Base-by-base conservation (phyloP, 768 basidiomycete species). In the Pleurotus djamor region DNA sequence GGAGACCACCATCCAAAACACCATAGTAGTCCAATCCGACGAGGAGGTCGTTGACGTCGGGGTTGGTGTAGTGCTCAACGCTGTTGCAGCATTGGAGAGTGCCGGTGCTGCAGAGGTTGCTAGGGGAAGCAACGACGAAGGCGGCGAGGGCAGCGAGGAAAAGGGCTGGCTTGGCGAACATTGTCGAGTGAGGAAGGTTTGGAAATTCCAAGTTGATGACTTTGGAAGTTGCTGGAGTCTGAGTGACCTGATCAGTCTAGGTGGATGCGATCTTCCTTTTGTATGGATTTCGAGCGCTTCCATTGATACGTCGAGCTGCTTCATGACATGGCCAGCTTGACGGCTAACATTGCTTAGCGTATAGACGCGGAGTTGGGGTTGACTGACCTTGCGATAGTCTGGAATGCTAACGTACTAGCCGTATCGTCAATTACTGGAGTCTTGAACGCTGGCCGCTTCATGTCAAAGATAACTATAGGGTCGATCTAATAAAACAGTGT, bases 41-140 rank as follows among this genome's bases (percentile, higher is more conserved):
- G 12, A 56, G 54, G 38, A 56, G 54, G 54, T 56, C 44, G 41
- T 56, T 56, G 54, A 56, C 54, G 12, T 56, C 16, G 12, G 54
- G 54, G 37, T 56, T 36, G 16, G 54, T 56, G 32, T 44, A 32
- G 17, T 56, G 54, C 28, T 56, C 54, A 44, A 56, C 54, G 41
- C 37, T 56, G 41, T 56, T 44, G 54, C 54, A 56, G 54, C 54
- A 56, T 44, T 56, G 54, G 16, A 56, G 21, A 13, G 36, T n/a
- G 10, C 54, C 54, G 21, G 54, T 56, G 54, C 16, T 43, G 41
- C 54, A 56, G 36, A 38, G 36, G 36, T 56, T 44, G 54, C 38
- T 56, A 34, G 54, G 54, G n/a, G 38, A 36, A 56, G 54, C 54
- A 32, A 38, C 54, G 37, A 44, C 41, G 54, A 56, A 21, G 41